phyloP scores from a whole-genome alignment of 257 asterid genomes.

The Rauvolfia tetraphylla region DNA sequence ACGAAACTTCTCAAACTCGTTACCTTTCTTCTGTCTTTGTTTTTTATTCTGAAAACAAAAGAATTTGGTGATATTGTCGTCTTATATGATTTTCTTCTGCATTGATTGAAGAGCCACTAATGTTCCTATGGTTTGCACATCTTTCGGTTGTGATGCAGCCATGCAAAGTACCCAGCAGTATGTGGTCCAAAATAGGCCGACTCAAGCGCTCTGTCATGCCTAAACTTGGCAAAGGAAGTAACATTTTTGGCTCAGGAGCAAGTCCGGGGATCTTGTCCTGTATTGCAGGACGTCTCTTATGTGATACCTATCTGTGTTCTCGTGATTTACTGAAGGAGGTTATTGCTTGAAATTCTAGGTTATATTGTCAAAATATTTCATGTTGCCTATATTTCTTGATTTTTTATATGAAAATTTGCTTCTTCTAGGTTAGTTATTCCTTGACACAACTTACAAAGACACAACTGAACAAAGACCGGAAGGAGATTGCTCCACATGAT shows the following conservation, averaged over 20 bases:
- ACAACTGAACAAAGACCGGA: conserved; percentile 75
- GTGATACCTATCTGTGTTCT: conserved; percentile 84
- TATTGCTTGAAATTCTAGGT: conserved; percentile 11
- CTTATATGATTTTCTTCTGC: background rate
- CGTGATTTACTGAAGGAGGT: conserved; percentile 95
- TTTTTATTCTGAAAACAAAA: background rate
- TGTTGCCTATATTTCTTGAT: conserved; percentile 20
- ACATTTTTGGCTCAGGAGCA: conserved; percentile 84
- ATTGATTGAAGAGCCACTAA: background rate
- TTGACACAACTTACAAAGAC: conserved; percentile 82
- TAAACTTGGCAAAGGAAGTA: conserved; percentile 80
- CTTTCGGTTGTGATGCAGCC: conserved; percentile 42
- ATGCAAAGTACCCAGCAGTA: conserved; percentile 62
- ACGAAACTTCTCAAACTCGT: background rate
- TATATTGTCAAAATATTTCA: conserved; percentile 12
- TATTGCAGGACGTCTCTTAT: conserved; percentile 93
- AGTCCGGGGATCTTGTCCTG: conserved; percentile 87
- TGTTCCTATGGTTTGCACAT: background rate
- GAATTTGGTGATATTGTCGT: background rate
- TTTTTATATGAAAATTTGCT: conserved; percentile 16
- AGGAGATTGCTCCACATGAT: conserved; percentile 80
- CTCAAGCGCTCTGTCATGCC: conserved; percentile 88
- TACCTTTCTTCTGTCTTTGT: background rate
- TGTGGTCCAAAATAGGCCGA: conserved; percentile 98
- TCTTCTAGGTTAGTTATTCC: conserved; percentile 87